phyloP scores from a whole-genome alignment of 345 rosid genomes.

The Geranium rotundifolium region DNA sequence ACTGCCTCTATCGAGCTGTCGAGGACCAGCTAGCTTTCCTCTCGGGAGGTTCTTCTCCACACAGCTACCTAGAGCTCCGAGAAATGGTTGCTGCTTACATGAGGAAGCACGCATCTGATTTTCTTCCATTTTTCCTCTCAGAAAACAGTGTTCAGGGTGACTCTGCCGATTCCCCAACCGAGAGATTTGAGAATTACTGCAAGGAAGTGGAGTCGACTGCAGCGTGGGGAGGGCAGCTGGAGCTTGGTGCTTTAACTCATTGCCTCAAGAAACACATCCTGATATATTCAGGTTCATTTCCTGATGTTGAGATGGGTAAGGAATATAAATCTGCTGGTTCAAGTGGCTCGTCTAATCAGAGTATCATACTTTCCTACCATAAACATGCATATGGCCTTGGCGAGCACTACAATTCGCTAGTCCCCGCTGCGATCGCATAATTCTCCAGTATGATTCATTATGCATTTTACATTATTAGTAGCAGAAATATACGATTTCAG shows the following conservation, averaged over 20 bases:
- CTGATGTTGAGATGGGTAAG: conserved; percentile 71
- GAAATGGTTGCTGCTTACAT: conserved; percentile 75
- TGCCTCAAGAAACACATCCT: conserved; percentile 37
- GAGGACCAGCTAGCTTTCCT: conserved; percentile 62
- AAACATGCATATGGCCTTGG: conserved; percentile 63
- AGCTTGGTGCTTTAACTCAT: conserved; percentile 56
- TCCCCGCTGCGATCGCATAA: conserved; percentile 16
- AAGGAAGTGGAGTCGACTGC: conserved; percentile 55
- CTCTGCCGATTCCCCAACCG: conserved; percentile 20
- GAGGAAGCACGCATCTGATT: conserved; percentile 48
- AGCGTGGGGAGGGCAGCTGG: conserved; percentile 65
- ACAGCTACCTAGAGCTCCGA: conserved; percentile 52
- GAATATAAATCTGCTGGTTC: conserved; percentile 34
- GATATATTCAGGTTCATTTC: conserved; percentile 54
- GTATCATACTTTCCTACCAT: conserved; percentile 43
- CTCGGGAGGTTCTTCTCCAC: conserved; percentile 58
- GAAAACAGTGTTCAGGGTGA: conserved; percentile 27
- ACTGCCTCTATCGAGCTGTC: conserved; percentile 88
- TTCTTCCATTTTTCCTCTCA: conserved; percentile 50
- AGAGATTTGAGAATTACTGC: conserved; percentile 47
- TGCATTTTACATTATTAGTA: no score
- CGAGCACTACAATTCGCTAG: conserved; percentile 54
- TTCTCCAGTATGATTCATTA: not conserved
- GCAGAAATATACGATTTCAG: no score
- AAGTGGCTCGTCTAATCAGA: conserved; percentile 9